Conservation (phyloP, 1,139 yeast species). For the Hyphopichia wangnamkhiaoensis region DNA sequence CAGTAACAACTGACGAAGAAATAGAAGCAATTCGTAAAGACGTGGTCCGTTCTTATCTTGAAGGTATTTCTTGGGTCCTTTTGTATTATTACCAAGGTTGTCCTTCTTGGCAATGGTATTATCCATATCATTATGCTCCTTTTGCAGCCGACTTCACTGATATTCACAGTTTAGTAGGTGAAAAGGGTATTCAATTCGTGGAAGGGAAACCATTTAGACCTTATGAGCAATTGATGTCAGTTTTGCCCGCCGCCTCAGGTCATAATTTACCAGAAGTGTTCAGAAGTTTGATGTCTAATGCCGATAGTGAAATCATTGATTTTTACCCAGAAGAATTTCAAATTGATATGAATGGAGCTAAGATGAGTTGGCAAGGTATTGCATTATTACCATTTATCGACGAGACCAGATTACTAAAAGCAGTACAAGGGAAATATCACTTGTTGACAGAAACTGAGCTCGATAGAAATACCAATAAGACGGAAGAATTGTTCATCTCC, state of each 20-base stretch:
- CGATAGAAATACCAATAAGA: conserved; percentile 66
- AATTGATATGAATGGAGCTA: conserved; percentile 94
- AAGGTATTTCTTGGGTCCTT: conserved; percentile 95
- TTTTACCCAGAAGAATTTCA: conserved; percentile 88
- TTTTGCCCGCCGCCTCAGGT: conserved; percentile 95
- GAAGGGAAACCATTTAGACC: conserved; percentile 86
- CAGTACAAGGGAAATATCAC: conserved; percentile 66
- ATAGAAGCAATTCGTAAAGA: conserved; percentile 55
- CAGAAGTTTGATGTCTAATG: conserved; percentile 78
- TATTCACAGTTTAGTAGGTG: conserved; percentile 45
- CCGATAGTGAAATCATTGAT: conserved; percentile 82
- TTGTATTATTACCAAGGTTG: conserved; percentile 95
- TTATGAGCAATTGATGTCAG: conserved; percentile 96
- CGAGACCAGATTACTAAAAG: conserved; percentile 66
- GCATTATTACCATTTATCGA: conserved; percentile 90
- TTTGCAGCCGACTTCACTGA: conserved; percentile 85
- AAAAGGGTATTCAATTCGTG: conserved; percentile 61
- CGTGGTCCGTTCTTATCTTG: conserved; percentile 76
- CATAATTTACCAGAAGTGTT: conserved; percentile 85
- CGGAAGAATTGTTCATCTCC: conserved; percentile 63
- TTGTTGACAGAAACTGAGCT: conserved; percentile 67
- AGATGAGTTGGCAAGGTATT: conserved; percentile 94
- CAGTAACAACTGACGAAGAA: conserved; percentile 55
- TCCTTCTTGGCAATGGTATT: conserved; percentile 98
- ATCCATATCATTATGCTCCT: conserved; percentile 97